Percentiles rank a stretch among this genome's conserved stretches.
phyloP scores from a whole-genome alignment of 2,329 filamentous ascomycete species.

The Coleophoma crateriformis region DNA sequence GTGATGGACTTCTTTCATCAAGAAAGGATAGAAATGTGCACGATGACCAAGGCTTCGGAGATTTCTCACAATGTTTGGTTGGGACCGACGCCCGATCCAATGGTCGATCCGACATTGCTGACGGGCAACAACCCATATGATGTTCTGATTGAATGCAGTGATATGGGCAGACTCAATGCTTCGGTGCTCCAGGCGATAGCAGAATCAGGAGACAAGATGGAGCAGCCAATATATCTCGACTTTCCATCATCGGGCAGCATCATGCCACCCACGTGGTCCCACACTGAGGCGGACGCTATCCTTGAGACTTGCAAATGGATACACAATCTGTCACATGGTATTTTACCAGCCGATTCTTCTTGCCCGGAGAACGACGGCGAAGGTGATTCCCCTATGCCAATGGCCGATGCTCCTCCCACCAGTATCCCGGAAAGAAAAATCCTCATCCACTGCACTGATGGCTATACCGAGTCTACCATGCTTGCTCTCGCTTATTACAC shows the following conservation, averaged over 20 bases:
- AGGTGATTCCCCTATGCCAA: conserved; percentile 49
- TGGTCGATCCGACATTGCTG: conserved; percentile 31
- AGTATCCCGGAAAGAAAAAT: conserved; percentile 50
- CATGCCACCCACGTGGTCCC: conserved; percentile 76
- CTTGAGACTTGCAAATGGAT: conserved; percentile 89
- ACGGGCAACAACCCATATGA: conserved; percentile 63
- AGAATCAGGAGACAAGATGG: conserved; percentile 40
- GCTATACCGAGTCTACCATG: conserved; percentile 91
- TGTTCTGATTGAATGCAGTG: conserved; percentile 82
- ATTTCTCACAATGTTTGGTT: conserved; percentile 88
- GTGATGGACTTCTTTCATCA: conserved; percentile 86
- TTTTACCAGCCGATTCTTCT: conserved; percentile 24
- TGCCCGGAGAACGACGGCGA: conserved; percentile 33
- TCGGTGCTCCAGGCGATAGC: conserved; percentile 59
- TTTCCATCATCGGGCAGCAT: conserved; percentile 96
- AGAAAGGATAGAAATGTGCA: conserved; percentile 87
- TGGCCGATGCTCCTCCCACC: conserved; percentile 8
- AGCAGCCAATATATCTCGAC: conserved; percentile 48
- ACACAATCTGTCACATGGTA: conserved; percentile 72
- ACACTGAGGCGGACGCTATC: conserved; percentile 76
- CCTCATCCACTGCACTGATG: conserved; percentile 89
- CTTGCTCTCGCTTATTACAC: conserved; percentile 88
- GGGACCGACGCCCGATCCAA: conserved; percentile 74
- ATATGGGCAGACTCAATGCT: conserved; percentile 72
- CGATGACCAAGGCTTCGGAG: conserved; percentile 84